A percentile compares a stretch with the other conserved stretches of the same genome.
These are phyloP conservation scores for Sutorius australiensis DNA, from an alignment of 768 basidiomycete species.

Conservation along the genomic window DNA sequence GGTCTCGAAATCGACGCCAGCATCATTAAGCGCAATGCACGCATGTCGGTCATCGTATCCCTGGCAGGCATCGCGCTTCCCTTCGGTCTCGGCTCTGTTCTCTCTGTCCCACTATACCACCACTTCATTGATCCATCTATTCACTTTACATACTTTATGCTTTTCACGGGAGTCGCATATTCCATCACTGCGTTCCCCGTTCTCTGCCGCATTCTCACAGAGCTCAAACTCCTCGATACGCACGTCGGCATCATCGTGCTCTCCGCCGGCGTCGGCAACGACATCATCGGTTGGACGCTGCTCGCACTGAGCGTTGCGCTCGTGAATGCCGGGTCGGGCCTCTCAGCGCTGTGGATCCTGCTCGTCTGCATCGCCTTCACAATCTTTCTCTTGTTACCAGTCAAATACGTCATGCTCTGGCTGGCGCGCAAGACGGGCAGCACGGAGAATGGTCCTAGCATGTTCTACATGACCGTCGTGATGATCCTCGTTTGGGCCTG, in stretches of 20 bases:
- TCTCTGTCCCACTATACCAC: constrained; percentile 51
- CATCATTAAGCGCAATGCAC: constrained; percentile 75
- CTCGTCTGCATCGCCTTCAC: constrained; percentile 79
- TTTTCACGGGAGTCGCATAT: constrained; percentile 91
- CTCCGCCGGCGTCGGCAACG: constrained; percentile 87
- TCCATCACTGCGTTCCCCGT: constrained; percentile 87
- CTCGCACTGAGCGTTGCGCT: constrained; percentile 90
- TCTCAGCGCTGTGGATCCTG: constrained; percentile 83
- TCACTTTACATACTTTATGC: constrained; percentile 86
- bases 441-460: constrained; percentile 75
- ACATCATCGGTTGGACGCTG: constrained; percentile 84
- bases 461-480: constrained; percentile 84
- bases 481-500: constrained; percentile 79
- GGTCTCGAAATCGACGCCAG: constrained; percentile 85
- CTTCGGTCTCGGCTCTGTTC: constrained; percentile 77
- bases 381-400: constrained; percentile 67
- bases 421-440: constrained; percentile 77
- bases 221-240: constrained; percentile 88
- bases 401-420: constrained; percentile 61
- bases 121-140: constrained; percentile 57
- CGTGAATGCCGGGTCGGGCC: constrained; percentile 80
- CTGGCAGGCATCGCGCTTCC: constrained; percentile 83
- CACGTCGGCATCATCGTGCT: constrained; percentile 91
- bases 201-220: constrained; percentile 82
- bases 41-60: constrained; percentile 65